Conservation (phyloP, 768 basidiomycete genomes). For the Xanthoconium stramineum region DNA sequence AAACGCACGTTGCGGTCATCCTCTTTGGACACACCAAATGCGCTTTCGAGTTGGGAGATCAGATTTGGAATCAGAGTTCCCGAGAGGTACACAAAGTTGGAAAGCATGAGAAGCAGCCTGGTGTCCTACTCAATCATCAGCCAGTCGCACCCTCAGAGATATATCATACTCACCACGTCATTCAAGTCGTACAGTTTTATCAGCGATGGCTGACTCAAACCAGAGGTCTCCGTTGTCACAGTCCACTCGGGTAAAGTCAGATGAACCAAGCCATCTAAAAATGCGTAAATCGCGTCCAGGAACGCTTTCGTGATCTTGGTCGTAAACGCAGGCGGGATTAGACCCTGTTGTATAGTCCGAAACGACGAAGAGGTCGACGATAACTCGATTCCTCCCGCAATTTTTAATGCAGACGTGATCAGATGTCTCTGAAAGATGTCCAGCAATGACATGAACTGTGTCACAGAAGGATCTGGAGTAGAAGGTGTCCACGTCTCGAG, state of each 20-base stretch:
- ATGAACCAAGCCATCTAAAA: conserved; percentile 81
- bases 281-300: conserved; percentile 78
- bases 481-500: conserved; percentile 85
- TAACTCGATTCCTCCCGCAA: conserved; percentile 74
- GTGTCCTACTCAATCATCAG: conserved; percentile 58
- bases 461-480: conserved; percentile 59
- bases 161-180: conserved; percentile 48
- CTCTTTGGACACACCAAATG: conserved; percentile 66
- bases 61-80: conserved; percentile 71
- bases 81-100: conserved; percentile 80
- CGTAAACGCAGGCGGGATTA: conserved; percentile 60
- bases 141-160: not conserved
- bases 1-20: conserved; percentile 65
- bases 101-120: conserved; percentile 82
- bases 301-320: conserved; percentile 81
- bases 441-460: conserved; percentile 72
- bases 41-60: conserved; percentile 74
- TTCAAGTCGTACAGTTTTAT: conserved; percentile 49
- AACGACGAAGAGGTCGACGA: conserved; percentile 44
- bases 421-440: conserved; percentile 79
- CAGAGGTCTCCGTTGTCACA: conserved; percentile 11
- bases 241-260: conserved; percentile 72
- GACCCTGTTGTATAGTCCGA: conserved; percentile 55
- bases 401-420: conserved; percentile 70
- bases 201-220: conserved; percentile 16